Evolutionary conservation across 352 stramenopile species (phyloP), one percentile per base, ranked within the genome.

Genomic region (Phytophthora colocasiae): DNA sequence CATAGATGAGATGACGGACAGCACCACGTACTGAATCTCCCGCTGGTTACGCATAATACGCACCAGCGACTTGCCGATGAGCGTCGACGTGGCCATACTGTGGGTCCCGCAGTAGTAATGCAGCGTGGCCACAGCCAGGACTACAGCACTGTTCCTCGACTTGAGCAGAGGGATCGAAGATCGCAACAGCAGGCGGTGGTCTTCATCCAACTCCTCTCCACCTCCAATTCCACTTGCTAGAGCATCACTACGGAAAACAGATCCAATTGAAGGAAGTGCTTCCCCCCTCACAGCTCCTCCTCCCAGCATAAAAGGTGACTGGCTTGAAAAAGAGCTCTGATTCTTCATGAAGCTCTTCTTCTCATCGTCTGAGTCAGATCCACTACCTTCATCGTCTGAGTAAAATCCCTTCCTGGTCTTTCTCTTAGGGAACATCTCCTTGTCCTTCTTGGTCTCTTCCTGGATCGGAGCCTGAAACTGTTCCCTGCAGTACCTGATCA

Each of bases 1-100:
- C 79, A 99, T 96, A 6, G 88, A 96, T 29, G 92, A 91, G 70
- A 99, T 99, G 9, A 97, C 95, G 12, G 90, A 95, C 12, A 99
- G 81, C 34, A 99, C 97, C 8, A 99, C 91, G 76, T 98, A 99
- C 86, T 99, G 96, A 71, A 99, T 98, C 78, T 99, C 98, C 32
- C 97, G 90, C 60, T 96, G 83, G 75, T 96, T 98, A 47, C 96
- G 90, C 85, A 99, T 96, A 80, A 99, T 99, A 43, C 97, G 90
- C 26, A 99, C 97, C 15, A 99, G 83, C 34, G 97, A 98, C 75
- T 98, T 98, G 57, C 94, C 97, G 44, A 99, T 94, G 36, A 98
- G 80, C 29, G 92, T 95, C 63, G 93, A 89, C 27, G 85, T 96
- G 0, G 80, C 82, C 26, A 86, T 77, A n/a, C 83, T 96, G 44